Percentiles rank a stretch among this genome's conserved stretches.
Conservation (phyloP, 257 asterid genomes). For the Phtheirospermum japonicum region DNA sequence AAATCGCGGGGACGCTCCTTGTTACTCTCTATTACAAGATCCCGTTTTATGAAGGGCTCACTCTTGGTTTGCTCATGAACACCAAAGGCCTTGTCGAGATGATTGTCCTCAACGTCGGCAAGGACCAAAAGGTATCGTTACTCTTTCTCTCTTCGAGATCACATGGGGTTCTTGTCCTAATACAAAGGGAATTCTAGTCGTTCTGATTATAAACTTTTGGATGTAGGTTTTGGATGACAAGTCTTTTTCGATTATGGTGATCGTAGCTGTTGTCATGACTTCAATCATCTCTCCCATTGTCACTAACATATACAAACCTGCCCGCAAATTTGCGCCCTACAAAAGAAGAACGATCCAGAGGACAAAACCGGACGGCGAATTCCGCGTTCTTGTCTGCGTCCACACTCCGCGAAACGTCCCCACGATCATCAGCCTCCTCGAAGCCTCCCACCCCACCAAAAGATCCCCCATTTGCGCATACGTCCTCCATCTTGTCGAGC, state of each 20-base stretch:
- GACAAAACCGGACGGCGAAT: slow-evolving; percentile 62
- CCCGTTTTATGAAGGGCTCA: slow-evolving; percentile 78
- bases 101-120: slow-evolving; percentile 95
- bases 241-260: slow-evolving; percentile 80
- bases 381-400: slow-evolving; percentile 58
- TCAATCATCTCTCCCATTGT: slow-evolving; percentile 62
- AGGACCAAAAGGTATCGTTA: slow-evolving; percentile 69
- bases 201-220: not conserved
- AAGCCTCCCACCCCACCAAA: slow-evolving; percentile 72
- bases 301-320: slow-evolving; percentile 67
- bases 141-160: not conserved
- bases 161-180: no score
- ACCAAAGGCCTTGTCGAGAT: slow-evolving; percentile 94
- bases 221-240: slow-evolving; percentile 71
- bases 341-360: slow-evolving; percentile 65
- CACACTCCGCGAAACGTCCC: slow-evolving; percentile 89
- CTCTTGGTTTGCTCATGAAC: slow-evolving; percentile 91
- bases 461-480: slow-evolving; percentile 70
- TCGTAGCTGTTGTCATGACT: slow-evolving; percentile 73
- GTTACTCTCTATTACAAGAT: slow-evolving; percentile 68
- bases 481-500: slow-evolving; percentile 87
- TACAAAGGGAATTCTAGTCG: no score
- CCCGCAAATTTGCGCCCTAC: slow-evolving; percentile 51
- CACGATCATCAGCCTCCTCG: slow-evolving; percentile 77
- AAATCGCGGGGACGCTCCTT: slow-evolving; percentile 73